Conservation (phyloP, 2,329 filamentous ascomycete species). For the Colletotrichum sp. region DNA sequence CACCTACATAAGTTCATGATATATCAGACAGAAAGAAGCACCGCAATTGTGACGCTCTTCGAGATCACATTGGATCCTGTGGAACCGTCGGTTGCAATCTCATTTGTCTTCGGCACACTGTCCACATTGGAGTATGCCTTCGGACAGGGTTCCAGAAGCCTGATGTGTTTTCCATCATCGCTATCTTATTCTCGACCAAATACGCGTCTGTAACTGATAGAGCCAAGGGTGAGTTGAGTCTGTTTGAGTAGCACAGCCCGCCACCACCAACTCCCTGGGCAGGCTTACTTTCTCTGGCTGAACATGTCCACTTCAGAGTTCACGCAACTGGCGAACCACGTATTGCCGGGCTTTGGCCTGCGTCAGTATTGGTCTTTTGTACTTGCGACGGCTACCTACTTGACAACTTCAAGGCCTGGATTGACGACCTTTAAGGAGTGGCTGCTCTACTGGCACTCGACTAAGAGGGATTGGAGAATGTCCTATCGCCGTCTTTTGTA, state of each 20-base stretch:
- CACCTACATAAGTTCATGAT: background rate
- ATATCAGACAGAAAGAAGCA: background rate
- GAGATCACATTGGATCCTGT: background rate
- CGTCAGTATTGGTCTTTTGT: background rate
- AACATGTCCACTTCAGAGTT: background rate
- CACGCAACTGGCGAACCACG: background rate
- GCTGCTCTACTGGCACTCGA: fast-evolving
- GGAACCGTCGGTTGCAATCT: fast-evolving
- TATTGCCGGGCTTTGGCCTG: background rate
- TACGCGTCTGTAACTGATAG: fast-evolving
- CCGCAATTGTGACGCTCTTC: background rate
- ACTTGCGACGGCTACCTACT: background rate
- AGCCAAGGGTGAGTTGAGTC: background rate
- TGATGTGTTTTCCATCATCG: background rate
- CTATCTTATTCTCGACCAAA: background rate
- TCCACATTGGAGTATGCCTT: background rate
- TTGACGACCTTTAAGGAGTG: background rate
- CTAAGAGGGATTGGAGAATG: background rate
- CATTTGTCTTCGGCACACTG: background rate
- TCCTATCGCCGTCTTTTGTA: fast-evolving
- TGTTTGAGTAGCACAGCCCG: background rate
- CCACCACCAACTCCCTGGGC: background rate
- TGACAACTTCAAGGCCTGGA: background rate
- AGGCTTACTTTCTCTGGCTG: background rate
- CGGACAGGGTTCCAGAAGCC: background rate